Evolutionary conservation across 129 eudicot genomes (phyloP), one percentile per base, ranked within the genome.

Genomic region (carrot (Daucus carota)): DNA sequence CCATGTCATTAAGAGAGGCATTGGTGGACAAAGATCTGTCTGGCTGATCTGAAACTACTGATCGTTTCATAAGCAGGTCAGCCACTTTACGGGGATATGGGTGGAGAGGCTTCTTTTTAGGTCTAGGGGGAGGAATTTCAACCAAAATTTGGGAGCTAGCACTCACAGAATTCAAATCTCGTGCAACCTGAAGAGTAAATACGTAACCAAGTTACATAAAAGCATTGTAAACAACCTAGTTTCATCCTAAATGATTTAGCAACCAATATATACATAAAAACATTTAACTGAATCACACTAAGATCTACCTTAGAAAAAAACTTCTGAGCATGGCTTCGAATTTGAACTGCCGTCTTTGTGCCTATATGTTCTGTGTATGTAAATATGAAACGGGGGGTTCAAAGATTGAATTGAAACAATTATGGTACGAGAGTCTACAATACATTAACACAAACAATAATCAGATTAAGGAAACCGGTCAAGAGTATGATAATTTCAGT

Each of bases 261-360:
- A 60, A 74, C 73, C 71, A 34, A 75, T 60, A 42, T 76, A 71
- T 72, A 76, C 75, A 76, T 76, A 75, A 28, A 85, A 74, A 62
- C 42, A 62, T 60, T 74, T 73, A 72, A 67, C 45, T 68, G 66
- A 79, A 80, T 59, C 54, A 83, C 48, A 81, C 72, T 74, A 79
- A 81, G 80, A 80, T 70, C 74, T 60, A 88, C 93, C 97, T 93
- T 93, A 46, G 97, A 81, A 84, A 93, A 93, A 81, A 87, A 93
- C 65, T 93, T 93, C 70, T 93, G 98, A 73, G 98, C 98, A 84
- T 93, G 98, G 79, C 98, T 93, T 83, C 98, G 85, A 73, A 93
- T 91, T 77, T 93, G 98, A 74, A 93, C 98, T 4, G 98, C 98
- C 24, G 98, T 90, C 83, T 90, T 93, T 18, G 97, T 85, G 60